These are phyloP conservation scores for Aspergillus cejpii DNA, from an alignment of 2,329 filamentous ascomycete species.

Conservation along the genomic window DNA sequence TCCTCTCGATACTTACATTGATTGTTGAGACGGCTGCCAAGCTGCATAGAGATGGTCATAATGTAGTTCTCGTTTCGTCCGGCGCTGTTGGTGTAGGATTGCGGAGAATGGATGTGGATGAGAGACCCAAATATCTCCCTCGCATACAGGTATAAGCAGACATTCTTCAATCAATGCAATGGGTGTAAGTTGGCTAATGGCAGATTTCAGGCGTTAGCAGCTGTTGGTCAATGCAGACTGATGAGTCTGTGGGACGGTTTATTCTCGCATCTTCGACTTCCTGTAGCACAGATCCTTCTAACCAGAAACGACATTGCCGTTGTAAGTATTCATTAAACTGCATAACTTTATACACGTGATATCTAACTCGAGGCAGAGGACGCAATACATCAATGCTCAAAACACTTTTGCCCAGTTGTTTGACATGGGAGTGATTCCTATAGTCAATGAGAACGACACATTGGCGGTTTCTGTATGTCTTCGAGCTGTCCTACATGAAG, in stretches of 20 bases:
- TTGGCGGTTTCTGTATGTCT: slow-evolving; percentile 66
- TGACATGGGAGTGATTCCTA: slow-evolving; percentile 92
- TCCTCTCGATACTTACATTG: slow-evolving; percentile 79
- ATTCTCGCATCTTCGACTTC: slow-evolving; percentile 80
- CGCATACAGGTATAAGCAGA: slow-evolving; percentile 61
- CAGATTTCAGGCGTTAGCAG: slow-evolving; percentile 65
- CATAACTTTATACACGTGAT: not conserved
- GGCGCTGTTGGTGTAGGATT: slow-evolving; percentile 94
- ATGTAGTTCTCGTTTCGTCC: slow-evolving; percentile 92
- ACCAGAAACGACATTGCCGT: slow-evolving; percentile 96
- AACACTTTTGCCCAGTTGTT: slow-evolving; percentile 88
- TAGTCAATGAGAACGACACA: slow-evolving; percentile 98
- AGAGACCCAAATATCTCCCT: slow-evolving; percentile 82
- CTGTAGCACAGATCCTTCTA: slow-evolving; percentile 87
- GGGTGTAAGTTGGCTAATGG: slow-evolving; percentile 5
- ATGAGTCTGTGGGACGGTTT: slow-evolving; percentile 94
- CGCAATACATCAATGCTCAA: slow-evolving; percentile 92
- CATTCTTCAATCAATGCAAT: not conserved
- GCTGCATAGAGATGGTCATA: slow-evolving; percentile 82
- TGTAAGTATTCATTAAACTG: slow-evolving; percentile 45
- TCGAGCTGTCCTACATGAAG: not conserved
- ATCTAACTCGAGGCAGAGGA: slow-evolving; percentile 51
- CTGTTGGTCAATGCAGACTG: slow-evolving; percentile 89
- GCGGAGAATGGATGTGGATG: slow-evolving; percentile 78
- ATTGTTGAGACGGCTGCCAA: slow-evolving; percentile 92